Evolutionary conservation across 2,329 filamentous ascomycete genomes (phyloP).

Genomic region (Calonectria crousiana): DNA sequence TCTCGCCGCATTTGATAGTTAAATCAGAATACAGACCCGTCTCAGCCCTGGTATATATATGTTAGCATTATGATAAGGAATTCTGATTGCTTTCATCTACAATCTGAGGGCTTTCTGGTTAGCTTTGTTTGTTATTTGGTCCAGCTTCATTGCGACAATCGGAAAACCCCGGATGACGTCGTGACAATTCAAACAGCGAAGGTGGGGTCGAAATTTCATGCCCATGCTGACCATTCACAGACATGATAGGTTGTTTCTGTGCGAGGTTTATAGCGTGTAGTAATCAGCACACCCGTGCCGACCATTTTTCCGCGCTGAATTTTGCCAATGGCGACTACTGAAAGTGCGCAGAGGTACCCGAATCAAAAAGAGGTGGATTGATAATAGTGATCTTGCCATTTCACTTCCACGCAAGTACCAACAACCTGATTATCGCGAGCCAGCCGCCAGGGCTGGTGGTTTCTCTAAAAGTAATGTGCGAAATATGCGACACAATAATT

Average conservation of each 20-base stretch:
- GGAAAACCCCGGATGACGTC: background rate
- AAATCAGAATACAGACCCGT: background rate
- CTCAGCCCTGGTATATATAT: too few relatives aligned
- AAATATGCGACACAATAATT: slow-evolving; percentile 22
- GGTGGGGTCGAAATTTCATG: background rate
- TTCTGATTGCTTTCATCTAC: too few relatives aligned
- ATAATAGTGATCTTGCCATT: background rate
- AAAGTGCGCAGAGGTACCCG: background rate
- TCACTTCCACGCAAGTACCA: background rate
- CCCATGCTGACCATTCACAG: background rate
- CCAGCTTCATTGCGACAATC: background rate
- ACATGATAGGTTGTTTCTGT: background rate
- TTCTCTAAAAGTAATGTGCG: slow-evolving; percentile 48
- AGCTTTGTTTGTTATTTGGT: background rate
- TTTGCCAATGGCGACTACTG: background rate
- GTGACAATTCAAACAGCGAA: background rate
- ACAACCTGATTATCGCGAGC: background rate
- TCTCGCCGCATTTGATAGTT: background rate
- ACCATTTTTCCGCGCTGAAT: background rate
- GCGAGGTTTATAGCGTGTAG: background rate
- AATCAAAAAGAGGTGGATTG: background rate
- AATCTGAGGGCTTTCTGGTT: background rate
- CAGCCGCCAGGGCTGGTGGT: background rate
- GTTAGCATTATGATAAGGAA: too few relatives aligned
- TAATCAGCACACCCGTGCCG: background rate